phyloP scores from a whole-genome alignment of 2,329 filamentous ascomycete species.

The Penicillium sp. region DNA sequence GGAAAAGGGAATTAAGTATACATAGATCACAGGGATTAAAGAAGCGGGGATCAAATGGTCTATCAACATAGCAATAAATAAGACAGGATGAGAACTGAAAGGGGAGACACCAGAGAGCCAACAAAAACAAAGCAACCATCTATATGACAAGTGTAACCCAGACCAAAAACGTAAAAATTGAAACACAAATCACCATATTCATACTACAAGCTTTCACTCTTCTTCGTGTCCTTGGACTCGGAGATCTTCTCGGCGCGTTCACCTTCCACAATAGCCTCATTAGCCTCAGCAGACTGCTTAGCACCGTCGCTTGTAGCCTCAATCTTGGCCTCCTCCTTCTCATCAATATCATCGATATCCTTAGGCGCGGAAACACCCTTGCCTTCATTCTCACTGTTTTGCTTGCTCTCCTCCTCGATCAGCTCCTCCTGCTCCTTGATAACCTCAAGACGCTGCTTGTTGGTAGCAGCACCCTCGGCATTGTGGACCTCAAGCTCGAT shows the following conservation, averaged over 20 bases:
- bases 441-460: conserved; percentile 97
- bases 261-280: conserved; percentile 43
- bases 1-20: conserved; percentile 18
- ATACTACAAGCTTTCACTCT: conserved; percentile 23
- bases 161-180: conserved; percentile 7
- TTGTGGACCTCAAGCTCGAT: conserved; percentile 98
- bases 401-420: conserved; percentile 94
- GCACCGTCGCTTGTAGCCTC: conserved; percentile 48
- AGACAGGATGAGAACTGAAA: conserved; percentile 23
- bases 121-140: conserved; percentile 10
- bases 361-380: conserved; percentile 72
- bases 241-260: conserved; percentile 33
- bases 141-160: conserved; percentile 11
- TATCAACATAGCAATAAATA: conserved; percentile 25
- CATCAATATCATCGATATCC: conserved; percentile 89
- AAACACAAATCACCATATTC: conserved; percentile 13
- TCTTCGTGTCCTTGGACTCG: conserved; percentile 27
- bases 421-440: conserved; percentile 97
- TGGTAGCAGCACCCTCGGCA: conserved; percentile 93
- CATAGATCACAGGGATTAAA: conserved; percentile 13
- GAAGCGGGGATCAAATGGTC: conserved; percentile 14
- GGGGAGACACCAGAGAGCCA: conserved; percentile 1
- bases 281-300: conserved; percentile 48
- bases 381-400: conserved; percentile 76
- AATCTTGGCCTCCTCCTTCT: conserved; percentile 68